Percentiles rank a stretch among this genome's conserved stretches.
phyloP scores from a whole-genome alignment of 805 yeast species.

The Pichia scutulata region DNA sequence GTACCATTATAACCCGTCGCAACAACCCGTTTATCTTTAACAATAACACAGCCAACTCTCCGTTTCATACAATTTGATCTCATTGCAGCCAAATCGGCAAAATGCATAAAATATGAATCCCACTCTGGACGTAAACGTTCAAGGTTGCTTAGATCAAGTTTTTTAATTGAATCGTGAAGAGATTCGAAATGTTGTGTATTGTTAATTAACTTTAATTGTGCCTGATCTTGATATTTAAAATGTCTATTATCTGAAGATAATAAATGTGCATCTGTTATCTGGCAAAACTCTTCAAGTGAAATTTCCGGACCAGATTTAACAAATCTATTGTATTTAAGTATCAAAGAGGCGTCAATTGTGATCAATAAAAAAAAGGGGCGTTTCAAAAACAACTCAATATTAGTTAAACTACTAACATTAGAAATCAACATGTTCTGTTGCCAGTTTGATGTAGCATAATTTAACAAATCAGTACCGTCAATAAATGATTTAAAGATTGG shows the following conservation, averaged over 20 bases:
- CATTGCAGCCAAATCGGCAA: conserved; percentile 88
- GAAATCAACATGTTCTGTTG: conserved; percentile 49
- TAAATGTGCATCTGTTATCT: conserved; percentile 2
- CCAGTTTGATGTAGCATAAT: conserved; percentile 64
- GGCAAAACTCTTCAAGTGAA: conserved; percentile 13
- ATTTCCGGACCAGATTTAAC: background rate
- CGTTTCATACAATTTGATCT: conserved; percentile 96
- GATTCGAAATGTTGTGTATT: conserved; percentile 30
- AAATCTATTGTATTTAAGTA: conserved; percentile 36
- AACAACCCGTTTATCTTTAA: conserved; percentile 73
- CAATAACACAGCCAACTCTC: conserved; percentile 93
- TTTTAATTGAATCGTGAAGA: conserved; percentile 32
- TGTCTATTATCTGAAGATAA: conserved; percentile 31
- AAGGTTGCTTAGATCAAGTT: conserved; percentile 39
- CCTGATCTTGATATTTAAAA: conserved; percentile 27
- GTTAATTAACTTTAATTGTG: conserved; percentile 55
- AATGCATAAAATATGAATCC: conserved; percentile 93
- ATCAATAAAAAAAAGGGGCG: conserved; percentile 83
- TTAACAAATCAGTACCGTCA: conserved; percentile 38
- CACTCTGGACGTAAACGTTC: conserved; percentile 80
- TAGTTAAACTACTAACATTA: conserved; percentile 35
- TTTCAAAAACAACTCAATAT: conserved; percentile 43
- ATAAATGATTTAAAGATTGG: conserved; percentile 8
- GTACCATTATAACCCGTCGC: conserved; percentile 99
- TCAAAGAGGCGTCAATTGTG: conserved; percentile 65